Evolutionary conservation across 2,329 filamentous ascomycete genomes (phyloP).

Genomic region (Fusarium sambucinum): DNA sequence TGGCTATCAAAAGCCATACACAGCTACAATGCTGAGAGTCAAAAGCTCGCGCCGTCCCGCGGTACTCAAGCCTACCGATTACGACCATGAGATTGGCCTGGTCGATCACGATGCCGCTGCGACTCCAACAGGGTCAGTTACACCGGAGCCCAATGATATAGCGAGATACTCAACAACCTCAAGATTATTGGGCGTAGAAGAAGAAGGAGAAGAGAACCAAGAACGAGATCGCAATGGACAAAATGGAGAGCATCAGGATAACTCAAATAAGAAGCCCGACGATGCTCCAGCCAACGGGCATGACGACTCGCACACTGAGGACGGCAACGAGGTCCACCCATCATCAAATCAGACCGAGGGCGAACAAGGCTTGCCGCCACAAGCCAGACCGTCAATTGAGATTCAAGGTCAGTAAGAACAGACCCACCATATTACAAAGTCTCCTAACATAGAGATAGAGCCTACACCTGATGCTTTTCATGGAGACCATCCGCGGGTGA

Average conservation of each 20-base stretch:
- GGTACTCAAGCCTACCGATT: constrained; percentile 69
- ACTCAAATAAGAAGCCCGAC: constrained; percentile 22
- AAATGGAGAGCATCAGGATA: constrained; percentile 9
- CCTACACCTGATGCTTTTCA: constrained; percentile 48
- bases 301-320: constrained; percentile 31
- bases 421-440: background rate
- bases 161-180: constrained; percentile 43
- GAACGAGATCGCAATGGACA: constrained; percentile 8
- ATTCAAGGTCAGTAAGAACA: constrained; percentile 48
- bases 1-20: constrained; percentile 19
- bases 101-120: constrained; percentile 65
- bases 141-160: constrained; percentile 38
- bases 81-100: constrained; percentile 78
- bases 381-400: constrained; percentile 51
- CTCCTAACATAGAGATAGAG: constrained; percentile 42
- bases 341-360: constrained; percentile 17
- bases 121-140: constrained; percentile 38
- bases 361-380: constrained; percentile 30
- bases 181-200: constrained; percentile 41
- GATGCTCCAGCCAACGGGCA: constrained; percentile 15
- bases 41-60: constrained; percentile 67
- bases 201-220: constrained; percentile 28
- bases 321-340: constrained; percentile 12
- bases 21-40: constrained; percentile 51
- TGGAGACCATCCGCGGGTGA: constrained; percentile 51